These are phyloP conservation scores for Candolleomyces aberdarensis DNA, from an alignment of 768 basidiomycete genomes.

Conservation along the genomic window DNA sequence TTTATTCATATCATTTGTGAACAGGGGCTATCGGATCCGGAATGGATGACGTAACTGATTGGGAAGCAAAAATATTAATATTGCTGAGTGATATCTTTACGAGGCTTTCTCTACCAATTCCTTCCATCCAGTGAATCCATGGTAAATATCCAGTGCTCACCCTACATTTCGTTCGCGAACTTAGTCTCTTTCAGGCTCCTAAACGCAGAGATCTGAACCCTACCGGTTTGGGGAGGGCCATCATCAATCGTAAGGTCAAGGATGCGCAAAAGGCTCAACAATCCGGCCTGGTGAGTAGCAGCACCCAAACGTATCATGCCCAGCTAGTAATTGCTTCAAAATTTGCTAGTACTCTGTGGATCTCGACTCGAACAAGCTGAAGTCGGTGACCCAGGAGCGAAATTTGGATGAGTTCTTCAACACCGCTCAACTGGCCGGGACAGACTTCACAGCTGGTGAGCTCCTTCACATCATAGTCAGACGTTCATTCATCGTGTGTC, in stretches of 20 bases:
- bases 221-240: conserved; percentile 88
- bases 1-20: too few relatives aligned
- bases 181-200: conserved; percentile 39
- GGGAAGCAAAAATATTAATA: conserved; percentile 1
- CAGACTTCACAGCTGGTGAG: conserved; percentile 93
- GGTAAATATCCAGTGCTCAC: neutral
- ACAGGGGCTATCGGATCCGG: neutral
- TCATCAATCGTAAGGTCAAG: conserved; percentile 88
- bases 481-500: conserved; percentile 8
- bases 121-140: too few relatives aligned
- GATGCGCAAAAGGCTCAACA: conserved; percentile 62
- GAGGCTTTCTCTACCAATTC: too few relatives aligned
- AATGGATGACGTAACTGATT: conserved; percentile 5
- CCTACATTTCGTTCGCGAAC: neutral
- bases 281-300: conserved; percentile 60
- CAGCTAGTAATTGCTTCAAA: conserved; percentile 9
- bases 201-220: conserved; percentile 62
- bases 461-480: neutral
- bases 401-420: conserved; percentile 96
- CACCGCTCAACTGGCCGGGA: conserved; percentile 91
- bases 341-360: conserved; percentile 72
- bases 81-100: neutral
- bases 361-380: conserved; percentile 64
- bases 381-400: conserved; percentile 93
- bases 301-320: neutral